These are phyloP conservation scores for Epichloe sibirici DNA, from an alignment of 2,329 filamentous ascomycete species.

Conservation along the genomic window DNA sequence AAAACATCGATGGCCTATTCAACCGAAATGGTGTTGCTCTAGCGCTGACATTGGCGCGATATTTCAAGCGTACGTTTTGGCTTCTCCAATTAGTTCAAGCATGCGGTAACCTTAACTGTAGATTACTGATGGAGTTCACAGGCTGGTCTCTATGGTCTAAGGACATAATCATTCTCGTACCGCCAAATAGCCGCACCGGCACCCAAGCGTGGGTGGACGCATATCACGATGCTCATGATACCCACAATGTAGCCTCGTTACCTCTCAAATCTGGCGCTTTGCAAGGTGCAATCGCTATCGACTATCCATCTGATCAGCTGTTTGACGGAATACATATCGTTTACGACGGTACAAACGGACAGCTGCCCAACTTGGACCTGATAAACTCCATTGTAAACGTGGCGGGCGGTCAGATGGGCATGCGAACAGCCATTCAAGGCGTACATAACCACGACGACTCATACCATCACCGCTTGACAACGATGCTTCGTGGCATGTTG, in stretches of 20 bases:
- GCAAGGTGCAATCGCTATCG: constrained; percentile 85
- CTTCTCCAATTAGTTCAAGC: background rate
- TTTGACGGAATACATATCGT: constrained; percentile 85
- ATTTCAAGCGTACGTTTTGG: constrained; percentile 63
- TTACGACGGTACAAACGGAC: constrained; percentile 92
- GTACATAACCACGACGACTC: constrained; percentile 73
- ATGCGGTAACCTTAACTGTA: background rate
- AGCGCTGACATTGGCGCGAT: constrained; percentile 74
- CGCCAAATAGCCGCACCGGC: constrained; percentile 78
- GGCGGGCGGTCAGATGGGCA: constrained; percentile 83
- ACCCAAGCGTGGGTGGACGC: constrained; percentile 96
- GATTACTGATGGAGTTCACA: constrained; percentile 18
- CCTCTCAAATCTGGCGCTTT: constrained; percentile 86
- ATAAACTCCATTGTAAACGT: constrained; percentile 90
- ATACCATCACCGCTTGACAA: constrained; percentile 72
- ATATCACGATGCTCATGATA: constrained; percentile 81
- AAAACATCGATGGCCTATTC: constrained; percentile 62
- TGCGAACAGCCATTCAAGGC: constrained; percentile 70
- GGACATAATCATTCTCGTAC: constrained; percentile 86
- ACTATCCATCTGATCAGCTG: constrained; percentile 73
- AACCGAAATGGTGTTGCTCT: constrained; percentile 84
- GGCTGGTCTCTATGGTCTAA: constrained; percentile 98
- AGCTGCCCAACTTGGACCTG: constrained; percentile 87
- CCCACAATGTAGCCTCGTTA: constrained; percentile 57
- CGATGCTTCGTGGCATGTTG: constrained; percentile 85